Conservation (phyloP, 306 rosid species). For the Geum urbanum region DNA sequence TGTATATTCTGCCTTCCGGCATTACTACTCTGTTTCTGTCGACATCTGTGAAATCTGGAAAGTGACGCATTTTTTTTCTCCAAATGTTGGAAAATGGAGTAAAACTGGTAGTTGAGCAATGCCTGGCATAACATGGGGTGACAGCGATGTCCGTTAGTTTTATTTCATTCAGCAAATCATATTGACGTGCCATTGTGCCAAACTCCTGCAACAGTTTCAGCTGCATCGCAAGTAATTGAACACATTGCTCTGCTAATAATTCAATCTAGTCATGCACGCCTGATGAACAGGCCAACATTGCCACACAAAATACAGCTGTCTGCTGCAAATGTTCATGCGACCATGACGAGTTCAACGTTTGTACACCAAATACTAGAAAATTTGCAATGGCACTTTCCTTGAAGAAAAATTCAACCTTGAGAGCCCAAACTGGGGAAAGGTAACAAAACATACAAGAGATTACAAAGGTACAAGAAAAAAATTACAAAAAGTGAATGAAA, state of each 20-base stretch:
- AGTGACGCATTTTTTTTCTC: not conserved
- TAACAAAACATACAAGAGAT: slow-evolving; percentile 3
- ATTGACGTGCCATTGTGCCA: not conserved
- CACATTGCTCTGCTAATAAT: not conserved
- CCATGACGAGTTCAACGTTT: not conserved
- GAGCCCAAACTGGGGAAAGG: slow-evolving; percentile 24
- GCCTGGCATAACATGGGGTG: not conserved
- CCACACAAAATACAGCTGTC: not conserved
- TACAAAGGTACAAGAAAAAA: not conserved
- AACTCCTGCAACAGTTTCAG: not conserved
- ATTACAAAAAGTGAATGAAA: not conserved
- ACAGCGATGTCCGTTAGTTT: not conserved
- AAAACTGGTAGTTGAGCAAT: not conserved
- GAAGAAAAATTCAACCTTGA: not conserved
- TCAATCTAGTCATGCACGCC: not conserved
- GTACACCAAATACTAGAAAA: not conserved
- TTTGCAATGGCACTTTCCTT: not conserved
- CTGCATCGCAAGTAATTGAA: too few relatives aligned
- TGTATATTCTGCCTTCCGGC: not conserved
- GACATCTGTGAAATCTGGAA: not conserved
- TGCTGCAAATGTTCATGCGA: not conserved
- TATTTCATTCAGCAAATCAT: not conserved
- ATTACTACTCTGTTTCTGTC: not conserved
- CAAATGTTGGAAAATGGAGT: not conserved
- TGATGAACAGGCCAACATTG: not conserved